phyloP scores from a whole-genome alignment of 2,329 filamentous ascomycete genomes.

The Exophiala alcalophila region DNA sequence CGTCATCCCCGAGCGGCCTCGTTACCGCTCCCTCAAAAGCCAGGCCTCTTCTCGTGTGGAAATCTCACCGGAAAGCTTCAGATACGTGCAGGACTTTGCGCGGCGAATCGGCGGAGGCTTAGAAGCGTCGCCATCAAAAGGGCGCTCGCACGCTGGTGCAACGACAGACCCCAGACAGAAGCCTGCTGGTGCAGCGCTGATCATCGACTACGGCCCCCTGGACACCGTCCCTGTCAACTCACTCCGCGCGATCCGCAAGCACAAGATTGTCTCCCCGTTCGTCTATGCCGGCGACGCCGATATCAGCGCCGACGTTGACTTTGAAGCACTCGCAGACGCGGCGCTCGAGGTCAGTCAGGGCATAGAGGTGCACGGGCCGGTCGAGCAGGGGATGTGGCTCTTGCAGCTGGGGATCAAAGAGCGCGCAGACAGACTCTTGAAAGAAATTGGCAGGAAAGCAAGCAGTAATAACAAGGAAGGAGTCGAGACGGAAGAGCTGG shows the following conservation, averaged over 20 bases:
- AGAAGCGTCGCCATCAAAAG: conserved; percentile 16
- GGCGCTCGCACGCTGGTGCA: too few relatives aligned
- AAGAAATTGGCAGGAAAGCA: conserved; percentile 41
- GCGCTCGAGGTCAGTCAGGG: conserved; percentile 71
- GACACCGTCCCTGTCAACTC: conserved; percentile 81
- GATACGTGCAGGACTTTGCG: conserved; percentile 79
- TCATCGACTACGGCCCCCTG: conserved; percentile 88
- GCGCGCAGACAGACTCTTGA: conserved; percentile 66
- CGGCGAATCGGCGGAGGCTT: conserved; percentile 69
- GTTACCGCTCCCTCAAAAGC: conserved; percentile 72
- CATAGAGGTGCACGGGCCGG: conserved; percentile 88
- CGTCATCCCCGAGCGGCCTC: conserved; percentile 74
- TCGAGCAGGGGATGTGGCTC: conserved; percentile 80
- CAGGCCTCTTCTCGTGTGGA: conserved; percentile 73
- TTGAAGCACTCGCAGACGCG: conserved; percentile 77
- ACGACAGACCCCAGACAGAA: conserved; percentile 37
- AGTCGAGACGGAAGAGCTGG: conserved; percentile 50
- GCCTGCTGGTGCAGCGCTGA: conserved; percentile 82
- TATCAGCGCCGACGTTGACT: conserved; percentile 90
- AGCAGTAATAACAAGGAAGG: conserved; percentile 45
- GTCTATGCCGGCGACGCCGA: conserved; percentile 77
- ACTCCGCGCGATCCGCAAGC: conserved; percentile 78
- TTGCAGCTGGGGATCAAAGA: conserved; percentile 77
- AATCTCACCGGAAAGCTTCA: conserved; percentile 80
- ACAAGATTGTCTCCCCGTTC: conserved; percentile 76